Evolutionary conservation across 106 monocot species (phyloP).

Genomic region (Acanthochlamys bracteata): DNA sequence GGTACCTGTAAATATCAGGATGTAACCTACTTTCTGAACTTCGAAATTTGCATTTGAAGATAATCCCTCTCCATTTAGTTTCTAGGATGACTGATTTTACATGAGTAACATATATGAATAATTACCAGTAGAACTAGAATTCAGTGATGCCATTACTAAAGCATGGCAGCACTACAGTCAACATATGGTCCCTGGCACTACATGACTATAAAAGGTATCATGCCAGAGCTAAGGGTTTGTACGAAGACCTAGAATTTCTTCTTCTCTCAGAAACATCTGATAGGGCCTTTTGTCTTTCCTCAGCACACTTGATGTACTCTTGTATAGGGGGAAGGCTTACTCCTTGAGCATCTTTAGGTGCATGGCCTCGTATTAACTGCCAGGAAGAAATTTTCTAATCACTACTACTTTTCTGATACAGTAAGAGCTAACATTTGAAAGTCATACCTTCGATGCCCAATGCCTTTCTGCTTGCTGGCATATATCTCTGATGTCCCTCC

Average conservation of each 20-base stretch:
- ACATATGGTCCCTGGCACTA: too few species aligned
- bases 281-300: constrained; percentile 37
- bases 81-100: too few species aligned
- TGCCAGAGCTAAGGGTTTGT: constrained; percentile 20
- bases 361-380: constrained; percentile 75
- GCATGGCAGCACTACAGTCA: too few species aligned
- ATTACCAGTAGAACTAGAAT: too few species aligned
- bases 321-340: constrained; percentile 55
- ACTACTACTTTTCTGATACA: not conserved
- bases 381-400: not conserved
- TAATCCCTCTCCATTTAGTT: too few species aligned
- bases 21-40: too few species aligned
- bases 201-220: too few species aligned
- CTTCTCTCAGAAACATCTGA: constrained; percentile 14
- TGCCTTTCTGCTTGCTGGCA: constrained; percentile 95
- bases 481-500: constrained; percentile 84
- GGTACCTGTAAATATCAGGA: too few species aligned
- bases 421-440: not conserved
- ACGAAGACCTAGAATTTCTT: constrained; percentile 1
- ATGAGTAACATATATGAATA: too few species aligned
- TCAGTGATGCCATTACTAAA: too few species aligned
- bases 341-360: constrained; percentile 16
- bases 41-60: too few species aligned
- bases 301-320: constrained; percentile 69
- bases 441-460: constrained; percentile 81